Evolutionary conservation across 2,329 filamentous ascomycete species (phyloP), one percentile per base, ranked within the genome.

Genomic region (Epichloe uncinata): DNA sequence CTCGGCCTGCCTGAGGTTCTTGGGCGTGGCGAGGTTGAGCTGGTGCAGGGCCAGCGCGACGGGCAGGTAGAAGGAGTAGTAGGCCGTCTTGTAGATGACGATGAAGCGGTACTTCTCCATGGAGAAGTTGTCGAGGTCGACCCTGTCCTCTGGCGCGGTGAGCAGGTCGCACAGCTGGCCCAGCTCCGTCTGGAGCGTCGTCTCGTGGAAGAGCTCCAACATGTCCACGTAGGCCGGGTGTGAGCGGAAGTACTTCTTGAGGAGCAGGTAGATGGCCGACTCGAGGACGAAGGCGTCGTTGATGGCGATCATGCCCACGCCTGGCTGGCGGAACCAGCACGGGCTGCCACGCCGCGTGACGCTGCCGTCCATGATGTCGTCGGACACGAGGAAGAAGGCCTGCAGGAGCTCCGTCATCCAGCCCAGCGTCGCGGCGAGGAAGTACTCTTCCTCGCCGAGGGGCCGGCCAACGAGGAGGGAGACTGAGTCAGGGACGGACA

Each of bases 351-450:
- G 88, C 53, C 93, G 89, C 50, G 93, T 98, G 69, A 95, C 93
- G 68, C 86, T 94, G 61, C 78, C 72, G 73, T 98, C 93, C 93
- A 98, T 98, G 63, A 98, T 96, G 69, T 98, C 93, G 72, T 98
- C 93, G 42, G 87, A 89, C 57, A 98, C 93, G 52, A 98, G 82
- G 81, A 98, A 97, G 78, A 96, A 97, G 57, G 93, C 91, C 73
- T 98, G 93, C 35, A 98, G 85, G 46, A 98, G 81, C 78, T 98
- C 93, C 55, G 94, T 95, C 78, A 95, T 82, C 93, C 93, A 98
- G 63, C 93, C 93, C 16, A 98, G 79, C 16, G 87, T 85, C 42
- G 89, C 87, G 45, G 91, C 77, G 59, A 87, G 75, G 74, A 94
- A 93, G 76, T 90, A 95, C 71, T 97, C 85, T 52, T 91, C 79